These are phyloP conservation scores for Cryphonectria naterciae DNA, from an alignment of 2,329 filamentous ascomycete species.

Conservation along the genomic window DNA sequence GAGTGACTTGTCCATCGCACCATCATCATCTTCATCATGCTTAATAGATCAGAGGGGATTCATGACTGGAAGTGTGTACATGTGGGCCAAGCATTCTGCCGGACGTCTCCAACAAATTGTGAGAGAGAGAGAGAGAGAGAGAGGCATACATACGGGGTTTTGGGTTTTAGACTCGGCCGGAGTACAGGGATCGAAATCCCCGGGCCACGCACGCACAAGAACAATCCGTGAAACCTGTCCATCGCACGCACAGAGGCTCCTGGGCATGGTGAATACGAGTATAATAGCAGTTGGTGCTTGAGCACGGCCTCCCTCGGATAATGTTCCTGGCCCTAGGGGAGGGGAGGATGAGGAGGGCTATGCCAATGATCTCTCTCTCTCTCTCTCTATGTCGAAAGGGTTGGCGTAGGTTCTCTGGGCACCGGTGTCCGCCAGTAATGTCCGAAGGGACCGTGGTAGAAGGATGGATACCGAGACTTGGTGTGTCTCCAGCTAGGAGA, in stretches of 20 bases:
- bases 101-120: neutral
- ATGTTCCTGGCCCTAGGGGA: neutral
- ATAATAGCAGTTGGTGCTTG: neutral
- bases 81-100: neutral
- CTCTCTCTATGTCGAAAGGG: neutral
- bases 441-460: slow-evolving; percentile 19
- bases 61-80: neutral
- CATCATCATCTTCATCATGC: neutral
- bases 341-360: too few species aligned
- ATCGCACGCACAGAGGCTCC: neutral
- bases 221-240: neutral
- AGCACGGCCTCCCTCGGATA: neutral
- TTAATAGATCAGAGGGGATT: neutral
- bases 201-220: neutral
- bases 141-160: neutral
- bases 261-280: neutral
- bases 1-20: neutral
- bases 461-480: neutral
- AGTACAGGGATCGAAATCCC: neutral
- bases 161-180: neutral
- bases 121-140: neutral
- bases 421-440: slow-evolving; percentile 28
- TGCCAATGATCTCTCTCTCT: neutral
- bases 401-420: slow-evolving; percentile 8
- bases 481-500: neutral